phyloP scores from a whole-genome alignment of 192 early-diverging fungal genomes.

The Backusella australiensis region DNA sequence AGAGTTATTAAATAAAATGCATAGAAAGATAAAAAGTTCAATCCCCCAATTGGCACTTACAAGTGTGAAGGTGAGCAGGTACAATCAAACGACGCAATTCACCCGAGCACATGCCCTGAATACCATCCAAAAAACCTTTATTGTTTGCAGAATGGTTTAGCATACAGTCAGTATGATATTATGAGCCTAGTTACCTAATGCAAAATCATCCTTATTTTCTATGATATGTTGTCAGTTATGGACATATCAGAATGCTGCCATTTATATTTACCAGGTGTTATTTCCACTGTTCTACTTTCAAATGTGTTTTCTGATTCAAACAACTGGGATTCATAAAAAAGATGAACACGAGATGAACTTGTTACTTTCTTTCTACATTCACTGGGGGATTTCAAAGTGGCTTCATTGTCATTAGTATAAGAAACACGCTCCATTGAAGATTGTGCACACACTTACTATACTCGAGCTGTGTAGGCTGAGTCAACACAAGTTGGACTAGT shows the following conservation, averaged over 20 bases:
- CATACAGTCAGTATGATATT: neutral
- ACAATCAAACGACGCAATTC: constrained; percentile 23
- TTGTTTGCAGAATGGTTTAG: neutral
- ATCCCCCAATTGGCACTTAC: neutral
- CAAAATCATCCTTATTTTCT: neutral
- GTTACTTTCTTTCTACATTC: neutral
- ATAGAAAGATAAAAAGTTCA: neutral
- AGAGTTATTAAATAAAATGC: neutral
- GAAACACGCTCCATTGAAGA: neutral
- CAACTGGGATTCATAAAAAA: neutral
- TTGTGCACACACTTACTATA: neutral
- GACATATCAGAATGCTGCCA: neutral
- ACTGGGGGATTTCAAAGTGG: neutral
- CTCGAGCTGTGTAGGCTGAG: neutral
- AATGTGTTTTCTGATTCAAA: neutral
- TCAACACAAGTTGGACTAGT: neutral
- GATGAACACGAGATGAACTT: neutral
- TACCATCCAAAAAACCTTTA: constrained; percentile 24
- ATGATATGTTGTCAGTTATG: neutral
- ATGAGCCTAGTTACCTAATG: neutral
- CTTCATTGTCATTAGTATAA: neutral
- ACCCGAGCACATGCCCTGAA: constrained; percentile 27
- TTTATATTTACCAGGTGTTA: neutral
- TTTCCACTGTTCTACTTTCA: neutral
- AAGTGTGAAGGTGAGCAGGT: constrained; percentile 10